phyloP scores from a whole-genome alignment of 257 asterid species.

The Catharanthus roseus region DNA sequence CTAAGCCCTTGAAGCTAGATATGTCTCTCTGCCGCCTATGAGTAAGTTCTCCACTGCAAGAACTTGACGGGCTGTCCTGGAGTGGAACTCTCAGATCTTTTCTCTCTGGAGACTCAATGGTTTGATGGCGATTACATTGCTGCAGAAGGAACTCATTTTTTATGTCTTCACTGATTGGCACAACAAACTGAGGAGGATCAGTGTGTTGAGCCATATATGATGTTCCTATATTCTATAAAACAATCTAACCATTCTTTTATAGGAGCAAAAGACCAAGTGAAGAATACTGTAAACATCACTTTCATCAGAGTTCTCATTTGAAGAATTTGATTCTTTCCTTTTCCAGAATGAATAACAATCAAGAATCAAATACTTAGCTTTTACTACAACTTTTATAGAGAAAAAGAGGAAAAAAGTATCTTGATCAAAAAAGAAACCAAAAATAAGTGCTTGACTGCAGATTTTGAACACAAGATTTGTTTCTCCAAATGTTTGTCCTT shows the following conservation, averaged over 20 bases:
- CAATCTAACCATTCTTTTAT: neutral
- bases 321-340: neutral
- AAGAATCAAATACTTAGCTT: neutral
- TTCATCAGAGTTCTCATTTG: neutral
- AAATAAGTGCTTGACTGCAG: neutral
- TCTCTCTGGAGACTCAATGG: neutral
- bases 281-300: neutral
- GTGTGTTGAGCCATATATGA: conserved; percentile 7
- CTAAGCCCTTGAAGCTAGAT: neutral
- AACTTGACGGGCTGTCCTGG: neutral
- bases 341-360: neutral
- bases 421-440: too few species aligned
- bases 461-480: neutral
- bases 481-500: too few species aligned
- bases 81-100: neutral
- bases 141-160: neutral
- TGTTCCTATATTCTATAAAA: neutral
- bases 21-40: neutral
- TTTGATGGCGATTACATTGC: neutral
- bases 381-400: neutral
- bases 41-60: neutral
- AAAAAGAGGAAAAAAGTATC: neutral
- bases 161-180: neutral
- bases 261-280: neutral
- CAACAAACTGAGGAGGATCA: conserved; percentile 1